Evolutionary conservation across 306 rosid genomes (phyloP).

Genomic region (Vicia sativa): DNA sequence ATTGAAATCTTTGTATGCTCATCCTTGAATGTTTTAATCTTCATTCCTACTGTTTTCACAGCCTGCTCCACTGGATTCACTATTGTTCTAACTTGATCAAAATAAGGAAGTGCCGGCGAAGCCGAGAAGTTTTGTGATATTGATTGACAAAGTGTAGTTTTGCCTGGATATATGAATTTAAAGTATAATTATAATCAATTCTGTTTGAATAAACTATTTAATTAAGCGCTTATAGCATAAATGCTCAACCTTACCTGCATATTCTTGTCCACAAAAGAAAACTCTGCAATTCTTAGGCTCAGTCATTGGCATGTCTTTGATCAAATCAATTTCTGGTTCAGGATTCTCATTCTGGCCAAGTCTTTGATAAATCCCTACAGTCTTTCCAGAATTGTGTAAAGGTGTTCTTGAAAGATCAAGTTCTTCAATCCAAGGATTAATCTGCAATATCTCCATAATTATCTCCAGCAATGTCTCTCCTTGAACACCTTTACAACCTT

Average conservation of each 20-base stretch:
- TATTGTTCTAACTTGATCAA: constrained; percentile 83
- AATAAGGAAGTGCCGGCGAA: constrained; percentile 62
- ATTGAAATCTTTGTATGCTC: constrained; percentile 77
- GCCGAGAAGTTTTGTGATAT: constrained; percentile 74
- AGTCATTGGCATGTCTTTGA: constrained; percentile 84
- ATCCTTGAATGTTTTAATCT: constrained; percentile 78
- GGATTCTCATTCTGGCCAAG: constrained; percentile 83
- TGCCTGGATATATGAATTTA: constrained; percentile 61
- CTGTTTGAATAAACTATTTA: background rate
- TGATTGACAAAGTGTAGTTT: constrained; percentile 80
- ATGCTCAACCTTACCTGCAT: constrained; percentile 60
- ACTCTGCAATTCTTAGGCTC: constrained; percentile 87
- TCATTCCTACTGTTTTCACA: constrained; percentile 74
- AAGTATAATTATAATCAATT: constrained; percentile 6
- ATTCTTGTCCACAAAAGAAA: constrained; percentile 93
- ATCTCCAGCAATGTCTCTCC: constrained; percentile 72
- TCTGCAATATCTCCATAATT: constrained; percentile 76
- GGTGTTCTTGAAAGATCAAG: constrained; percentile 88
- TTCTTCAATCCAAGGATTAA: constrained; percentile 96
- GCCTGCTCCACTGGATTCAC: constrained; percentile 90
- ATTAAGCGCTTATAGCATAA: background rate
- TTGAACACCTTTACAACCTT: constrained; percentile 79
- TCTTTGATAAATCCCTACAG: constrained; percentile 66
- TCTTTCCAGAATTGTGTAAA: constrained; percentile 69
- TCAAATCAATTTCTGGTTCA: constrained; percentile 82